These are phyloP conservation scores for Cinnamomum micranthum DNA, from an alignment of 164 flowering plant genomes.

Conservation along the genomic window DNA sequence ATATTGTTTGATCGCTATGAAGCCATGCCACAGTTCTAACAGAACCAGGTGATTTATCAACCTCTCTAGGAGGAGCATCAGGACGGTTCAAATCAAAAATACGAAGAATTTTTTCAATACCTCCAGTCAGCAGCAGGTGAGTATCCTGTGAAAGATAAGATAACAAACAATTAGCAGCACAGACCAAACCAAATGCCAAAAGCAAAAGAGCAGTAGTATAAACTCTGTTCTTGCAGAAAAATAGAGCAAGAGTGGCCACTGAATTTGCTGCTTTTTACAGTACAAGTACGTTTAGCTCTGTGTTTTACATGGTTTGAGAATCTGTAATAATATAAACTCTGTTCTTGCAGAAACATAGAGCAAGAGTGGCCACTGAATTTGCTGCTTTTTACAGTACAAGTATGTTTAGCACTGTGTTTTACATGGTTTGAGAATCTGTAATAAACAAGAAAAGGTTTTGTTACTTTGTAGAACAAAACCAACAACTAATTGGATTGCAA, in stretches of 20 bases:
- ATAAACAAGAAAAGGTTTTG: no score
- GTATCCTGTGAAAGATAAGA: conserved; percentile 54
- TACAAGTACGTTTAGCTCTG: no score
- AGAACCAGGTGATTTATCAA: conserved; percentile 92
- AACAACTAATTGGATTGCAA: no score
- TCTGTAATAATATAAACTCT: no score
- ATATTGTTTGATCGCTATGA: conserved; percentile 91
- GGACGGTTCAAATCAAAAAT: conserved; percentile 89
- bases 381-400: no score
- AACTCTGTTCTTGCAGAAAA: neutral
- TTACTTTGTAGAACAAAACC: no score
- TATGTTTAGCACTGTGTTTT: no score
- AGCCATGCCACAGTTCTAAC: conserved; percentile 94
- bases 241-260: neutral
- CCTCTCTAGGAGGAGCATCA: conserved; percentile 93
- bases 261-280: no score
- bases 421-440: no score
- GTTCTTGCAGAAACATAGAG: neutral
- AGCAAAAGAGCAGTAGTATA: neutral
- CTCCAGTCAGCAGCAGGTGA: conserved; percentile 82
- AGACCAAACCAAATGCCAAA: neutral
- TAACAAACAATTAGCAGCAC: conserved; percentile 5
- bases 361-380: no score
- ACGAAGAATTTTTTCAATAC: conserved; percentile 81
- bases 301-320: no score